Conservation (phyloP, 2,329 filamentous ascomycete species). For the Botrytis elliptica region DNA sequence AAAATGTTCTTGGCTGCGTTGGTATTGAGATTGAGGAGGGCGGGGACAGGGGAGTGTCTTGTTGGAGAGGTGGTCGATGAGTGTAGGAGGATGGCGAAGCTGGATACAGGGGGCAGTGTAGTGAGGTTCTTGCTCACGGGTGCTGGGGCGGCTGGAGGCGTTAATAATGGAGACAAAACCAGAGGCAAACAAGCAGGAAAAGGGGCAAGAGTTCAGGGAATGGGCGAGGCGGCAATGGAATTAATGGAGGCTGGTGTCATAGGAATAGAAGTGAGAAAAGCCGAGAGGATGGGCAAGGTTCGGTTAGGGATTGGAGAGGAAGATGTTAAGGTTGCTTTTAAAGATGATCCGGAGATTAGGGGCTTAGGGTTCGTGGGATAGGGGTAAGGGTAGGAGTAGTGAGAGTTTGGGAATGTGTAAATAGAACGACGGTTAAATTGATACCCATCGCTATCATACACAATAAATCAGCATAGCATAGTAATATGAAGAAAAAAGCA, state of each 20-base stretch:
- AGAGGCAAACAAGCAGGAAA: not conserved
- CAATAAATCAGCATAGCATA: too few species aligned
- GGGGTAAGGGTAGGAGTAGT: not conserved
- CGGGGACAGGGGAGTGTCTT: conserved; percentile 81
- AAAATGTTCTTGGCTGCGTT: conserved; percentile 86
- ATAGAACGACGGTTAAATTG: not conserved
- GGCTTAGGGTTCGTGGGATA: conserved; percentile 42
- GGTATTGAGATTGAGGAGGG: conserved; percentile 73
- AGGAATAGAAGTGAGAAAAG: conserved; percentile 74
- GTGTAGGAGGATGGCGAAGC: conserved; percentile 64
- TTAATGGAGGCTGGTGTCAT: conserved; percentile 86
- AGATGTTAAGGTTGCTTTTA: conserved; percentile 81
- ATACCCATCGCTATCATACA: not conserved
- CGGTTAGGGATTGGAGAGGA: conserved; percentile 84
- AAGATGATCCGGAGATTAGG: conserved; percentile 83
- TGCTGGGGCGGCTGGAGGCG: not conserved
- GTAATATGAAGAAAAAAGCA: not conserved
- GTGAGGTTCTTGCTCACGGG: conserved; percentile 52
- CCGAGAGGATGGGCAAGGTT: conserved; percentile 85
- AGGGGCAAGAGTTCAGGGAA: conserved; percentile 50
- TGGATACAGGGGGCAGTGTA: conserved; percentile 59
- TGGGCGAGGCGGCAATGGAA: conserved; percentile 75
- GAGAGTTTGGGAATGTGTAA: not conserved
- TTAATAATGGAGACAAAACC: not conserved
- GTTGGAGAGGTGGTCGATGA: conserved; percentile 90